phyloP scores from a whole-genome alignment of 345 rosid species.

The Garcia nutans region DNA sequence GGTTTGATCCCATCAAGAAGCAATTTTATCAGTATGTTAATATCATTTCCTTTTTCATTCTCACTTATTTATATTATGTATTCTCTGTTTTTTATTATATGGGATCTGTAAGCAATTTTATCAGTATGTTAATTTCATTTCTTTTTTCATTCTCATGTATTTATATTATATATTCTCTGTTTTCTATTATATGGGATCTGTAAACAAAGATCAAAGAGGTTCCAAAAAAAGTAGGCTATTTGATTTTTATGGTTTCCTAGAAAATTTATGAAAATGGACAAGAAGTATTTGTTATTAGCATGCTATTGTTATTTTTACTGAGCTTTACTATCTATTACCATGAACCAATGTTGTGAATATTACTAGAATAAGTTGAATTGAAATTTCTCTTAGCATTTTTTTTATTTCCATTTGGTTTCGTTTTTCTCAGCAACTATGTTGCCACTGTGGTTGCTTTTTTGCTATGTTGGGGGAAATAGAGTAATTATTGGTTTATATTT shows the following conservation, averaged over 20 bases:
- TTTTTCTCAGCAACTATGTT: background rate
- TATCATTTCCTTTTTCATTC: too few relatives aligned
- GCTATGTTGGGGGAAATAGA: background rate
- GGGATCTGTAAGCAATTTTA: slow-evolving; percentile 77
- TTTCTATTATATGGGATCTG: background rate
- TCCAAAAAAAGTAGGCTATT: background rate
- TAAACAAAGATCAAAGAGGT: background rate
- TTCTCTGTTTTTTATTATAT: too few relatives aligned
- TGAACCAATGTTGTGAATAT: background rate
- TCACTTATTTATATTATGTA: too few relatives aligned
- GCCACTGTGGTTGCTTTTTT: background rate
- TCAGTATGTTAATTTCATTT: slow-evolving; percentile 40
- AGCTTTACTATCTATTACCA: too few relatives aligned
- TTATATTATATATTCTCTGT: background rate
- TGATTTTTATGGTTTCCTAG: background rate
- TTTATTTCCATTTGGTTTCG: background rate
- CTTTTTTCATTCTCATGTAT: background rate
- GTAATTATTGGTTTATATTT: background rate
- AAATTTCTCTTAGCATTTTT: background rate
- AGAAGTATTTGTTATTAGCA: background rate
- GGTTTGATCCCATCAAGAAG: slow-evolving; percentile 69
- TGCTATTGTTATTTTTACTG: too few relatives aligned
- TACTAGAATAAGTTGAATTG: background rate
- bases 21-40: slow-evolving; percentile 67
- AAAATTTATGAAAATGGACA: background rate